A percentile compares a stretch with the other conserved stretches of the same genome.
Evolutionary conservation across 768 basidiomycete species (phyloP).

Genomic region (Pulveroboletus sp.): DNA sequence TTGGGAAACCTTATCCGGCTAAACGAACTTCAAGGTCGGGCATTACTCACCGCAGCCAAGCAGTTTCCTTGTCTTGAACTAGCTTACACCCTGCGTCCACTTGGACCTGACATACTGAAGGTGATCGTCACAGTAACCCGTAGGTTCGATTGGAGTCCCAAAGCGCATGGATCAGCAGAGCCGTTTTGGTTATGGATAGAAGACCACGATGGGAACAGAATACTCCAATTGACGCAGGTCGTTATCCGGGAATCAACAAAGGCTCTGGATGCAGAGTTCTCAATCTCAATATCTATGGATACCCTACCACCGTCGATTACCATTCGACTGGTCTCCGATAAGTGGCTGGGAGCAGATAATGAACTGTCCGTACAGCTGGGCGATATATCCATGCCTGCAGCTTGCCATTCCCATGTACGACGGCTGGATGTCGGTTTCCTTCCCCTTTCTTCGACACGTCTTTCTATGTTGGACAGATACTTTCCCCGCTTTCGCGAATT

Average conservation of each 20-base stretch:
- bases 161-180: conserved; percentile 69
- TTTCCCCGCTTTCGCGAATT: conserved; percentile 48
- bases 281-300: conserved; percentile 65
- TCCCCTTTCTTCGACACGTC: conserved; percentile 46
- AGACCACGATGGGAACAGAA: conserved; percentile 72
- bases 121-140: conserved; percentile 60
- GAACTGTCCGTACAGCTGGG: conserved; percentile 60
- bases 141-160: conserved; percentile 76
- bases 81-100: conserved; percentile 67
- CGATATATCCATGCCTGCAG: conserved; percentile 68
- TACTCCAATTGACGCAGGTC: conserved; percentile 75
- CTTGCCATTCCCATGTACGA: conserved; percentile 52
- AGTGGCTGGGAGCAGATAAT: conserved; percentile 90
- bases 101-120: conserved; percentile 79
- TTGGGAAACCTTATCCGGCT: conserved; percentile 79
- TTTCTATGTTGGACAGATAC: conserved; percentile 40
- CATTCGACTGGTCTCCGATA: conserved; percentile 80
- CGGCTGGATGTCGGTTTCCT: conserved; percentile 76
- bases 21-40: conserved; percentile 79
- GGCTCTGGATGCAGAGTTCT: conserved; percentile 63
- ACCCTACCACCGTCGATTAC: conserved; percentile 60
- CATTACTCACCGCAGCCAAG: conserved; percentile 72
- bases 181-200: conserved; percentile 98
- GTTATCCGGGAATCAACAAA: conserved; percentile 64
- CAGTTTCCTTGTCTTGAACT: conserved; percentile 78